phyloP scores from a whole-genome alignment of 371 early-diverging fungal species.

The Mortierella sp. region DNA sequence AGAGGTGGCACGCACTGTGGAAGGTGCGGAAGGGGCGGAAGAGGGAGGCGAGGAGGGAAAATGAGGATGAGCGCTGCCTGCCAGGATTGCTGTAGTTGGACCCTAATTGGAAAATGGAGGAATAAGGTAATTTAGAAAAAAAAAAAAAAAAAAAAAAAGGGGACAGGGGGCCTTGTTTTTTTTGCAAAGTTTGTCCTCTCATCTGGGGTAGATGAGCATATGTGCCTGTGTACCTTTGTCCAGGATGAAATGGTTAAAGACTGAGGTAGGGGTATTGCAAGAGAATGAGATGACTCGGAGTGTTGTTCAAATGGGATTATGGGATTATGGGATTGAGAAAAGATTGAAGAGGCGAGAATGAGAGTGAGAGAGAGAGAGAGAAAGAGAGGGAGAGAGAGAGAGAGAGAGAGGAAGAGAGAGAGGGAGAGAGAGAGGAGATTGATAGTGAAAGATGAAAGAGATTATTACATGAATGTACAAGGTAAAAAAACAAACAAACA shows the following conservation, averaged over 20 bases:
- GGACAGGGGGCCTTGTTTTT: too few relatives aligned
- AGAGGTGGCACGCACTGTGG: conserved; percentile 16
- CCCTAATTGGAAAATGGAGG: conserved; percentile 5
- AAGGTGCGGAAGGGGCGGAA: conserved; percentile 23
- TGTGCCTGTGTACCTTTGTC: conserved; percentile 7
- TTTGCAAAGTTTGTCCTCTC: not conserved
- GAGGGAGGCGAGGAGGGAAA: conserved; percentile 24
- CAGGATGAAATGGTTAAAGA: not conserved
- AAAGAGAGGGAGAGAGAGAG: too few relatives aligned
- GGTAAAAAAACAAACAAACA: not conserved
- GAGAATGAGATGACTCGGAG: not conserved
- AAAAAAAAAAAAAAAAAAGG: not conserved
- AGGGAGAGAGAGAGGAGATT: too few relatives aligned
- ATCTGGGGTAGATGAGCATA: not conserved
- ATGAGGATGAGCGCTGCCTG: conserved; percentile 31
- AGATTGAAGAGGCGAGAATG: too few relatives aligned
- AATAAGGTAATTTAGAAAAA: not conserved
- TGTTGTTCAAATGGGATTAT: too few relatives aligned
- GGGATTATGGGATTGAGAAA: too few relatives aligned
- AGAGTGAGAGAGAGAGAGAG: too few relatives aligned
- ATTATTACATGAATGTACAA: not conserved
- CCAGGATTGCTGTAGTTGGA: conserved; percentile 29
- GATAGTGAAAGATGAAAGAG: too few relatives aligned
- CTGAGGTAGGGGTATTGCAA: not conserved
- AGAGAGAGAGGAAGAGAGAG: too few relatives aligned